Percentiles rank a stretch among this genome's conserved stretches.
These are phyloP conservation scores for Jackrogersella multiformis DNA, from an alignment of 495 filamentous ascomycete species.

Conservation along the genomic window DNA sequence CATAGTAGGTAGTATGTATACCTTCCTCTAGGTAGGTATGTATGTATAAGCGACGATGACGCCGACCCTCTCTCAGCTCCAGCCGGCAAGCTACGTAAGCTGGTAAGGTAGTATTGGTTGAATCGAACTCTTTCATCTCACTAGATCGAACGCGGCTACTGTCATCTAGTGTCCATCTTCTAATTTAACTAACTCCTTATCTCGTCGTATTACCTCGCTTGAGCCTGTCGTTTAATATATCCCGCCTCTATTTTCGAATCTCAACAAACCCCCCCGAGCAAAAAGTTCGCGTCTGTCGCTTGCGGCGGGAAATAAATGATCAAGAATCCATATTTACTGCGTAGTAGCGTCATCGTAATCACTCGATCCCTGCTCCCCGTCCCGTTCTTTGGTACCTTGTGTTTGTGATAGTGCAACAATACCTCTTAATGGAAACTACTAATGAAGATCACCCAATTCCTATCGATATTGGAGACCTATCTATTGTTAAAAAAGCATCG, in stretches of 20 bases:
- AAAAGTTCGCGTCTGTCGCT: constrained; percentile 27
- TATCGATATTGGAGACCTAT: too few species aligned
- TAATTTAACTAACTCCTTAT: constrained; percentile 6
- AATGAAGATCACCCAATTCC: constrained; percentile 29
- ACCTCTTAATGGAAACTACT: constrained; percentile 19
- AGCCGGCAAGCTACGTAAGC: too few species aligned
- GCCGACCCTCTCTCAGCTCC: constrained; percentile 3
- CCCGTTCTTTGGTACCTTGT: constrained; percentile 26
- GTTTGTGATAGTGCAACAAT: constrained; percentile 33
- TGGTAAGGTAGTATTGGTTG: constrained; percentile 1
- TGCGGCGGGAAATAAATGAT: constrained; percentile 36
- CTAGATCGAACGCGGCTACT: background rate
- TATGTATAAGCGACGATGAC: background rate
- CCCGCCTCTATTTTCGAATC: background rate
- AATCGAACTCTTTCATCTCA: background rate
- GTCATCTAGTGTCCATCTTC: background rate
- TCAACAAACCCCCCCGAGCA: background rate
- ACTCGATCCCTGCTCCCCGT: constrained; percentile 31
- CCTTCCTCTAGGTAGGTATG: too few species aligned
- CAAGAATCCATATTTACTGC: constrained; percentile 14
- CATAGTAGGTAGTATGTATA: too few species aligned
- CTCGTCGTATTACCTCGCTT: background rate
- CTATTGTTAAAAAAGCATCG: constrained; percentile 14
- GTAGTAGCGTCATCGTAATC: constrained; percentile 34
- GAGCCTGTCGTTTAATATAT: background rate